These are phyloP conservation scores for Fusarium sterilihyphosum DNA, from an alignment of 2,329 filamentous ascomycete genomes.

Conservation along the genomic window DNA sequence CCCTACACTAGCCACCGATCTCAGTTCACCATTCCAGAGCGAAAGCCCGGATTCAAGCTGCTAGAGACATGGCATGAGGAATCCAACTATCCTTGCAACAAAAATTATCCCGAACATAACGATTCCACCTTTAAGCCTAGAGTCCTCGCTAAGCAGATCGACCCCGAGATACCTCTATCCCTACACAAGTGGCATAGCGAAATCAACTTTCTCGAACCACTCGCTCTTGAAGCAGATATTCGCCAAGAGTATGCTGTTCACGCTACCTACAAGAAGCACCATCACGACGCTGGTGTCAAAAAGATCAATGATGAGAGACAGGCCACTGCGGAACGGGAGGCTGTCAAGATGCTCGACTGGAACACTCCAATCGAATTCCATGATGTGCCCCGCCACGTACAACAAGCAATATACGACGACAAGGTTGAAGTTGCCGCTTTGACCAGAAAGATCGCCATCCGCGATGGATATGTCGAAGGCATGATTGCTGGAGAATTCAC, in stretches of 20 bases:
- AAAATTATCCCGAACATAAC: conserved; percentile 10
- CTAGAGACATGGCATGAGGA: neutral
- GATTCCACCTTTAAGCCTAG: neutral
- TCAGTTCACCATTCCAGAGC: conserved; percentile 7
- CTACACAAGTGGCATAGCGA: neutral
- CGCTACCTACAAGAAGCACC: neutral
- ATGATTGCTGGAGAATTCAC: conserved; percentile 33
- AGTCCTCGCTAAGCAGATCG: conserved; percentile 5
- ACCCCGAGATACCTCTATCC: neutral
- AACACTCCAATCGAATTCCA: neutral
- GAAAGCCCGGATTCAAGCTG: conserved; percentile 2
- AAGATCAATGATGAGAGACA: neutral
- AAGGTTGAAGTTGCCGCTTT: conserved; percentile 14
- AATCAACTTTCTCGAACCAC: conserved; percentile 10
- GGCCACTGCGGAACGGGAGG: neutral
- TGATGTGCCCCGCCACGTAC: neutral
- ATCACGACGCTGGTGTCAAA: neutral
- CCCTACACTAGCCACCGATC: neutral
- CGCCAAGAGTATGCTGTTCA: conserved; percentile 6
- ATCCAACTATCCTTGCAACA: conserved; percentile 20
- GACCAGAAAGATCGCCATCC: conserved; percentile 20
- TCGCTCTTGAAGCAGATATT: conserved; percentile 1
- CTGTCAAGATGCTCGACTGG: neutral
- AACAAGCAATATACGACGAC: conserved; percentile 3
- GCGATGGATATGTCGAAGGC: conserved; percentile 29